These are phyloP conservation scores for Ceratocystis huliohia DNA, from an alignment of 2,329 filamentous ascomycete species.

Conservation along the genomic window DNA sequence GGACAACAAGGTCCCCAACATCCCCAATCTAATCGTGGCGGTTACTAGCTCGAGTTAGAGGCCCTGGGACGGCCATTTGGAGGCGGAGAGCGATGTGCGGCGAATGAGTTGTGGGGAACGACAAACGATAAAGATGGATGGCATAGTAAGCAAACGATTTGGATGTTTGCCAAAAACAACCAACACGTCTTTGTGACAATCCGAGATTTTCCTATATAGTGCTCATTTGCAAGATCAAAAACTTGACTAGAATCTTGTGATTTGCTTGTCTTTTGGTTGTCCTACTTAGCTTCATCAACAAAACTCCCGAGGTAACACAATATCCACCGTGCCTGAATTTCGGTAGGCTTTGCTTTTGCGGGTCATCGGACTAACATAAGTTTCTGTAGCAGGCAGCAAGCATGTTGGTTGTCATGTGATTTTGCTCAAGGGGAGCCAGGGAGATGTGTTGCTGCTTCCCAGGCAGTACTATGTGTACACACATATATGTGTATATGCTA, in stretches of 20 bases:
- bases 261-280: not conserved
- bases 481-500: no score
- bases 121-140: not conserved
- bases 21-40: constrained; percentile 27
- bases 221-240: not conserved
- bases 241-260: not conserved
- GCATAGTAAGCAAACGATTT: not conserved
- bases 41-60: constrained; percentile 30
- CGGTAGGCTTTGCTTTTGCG: not conserved
- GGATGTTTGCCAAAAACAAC: not conserved
- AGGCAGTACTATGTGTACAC: no score
- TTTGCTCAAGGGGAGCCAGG: not conserved
- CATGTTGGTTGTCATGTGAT: constrained; percentile 7
- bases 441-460: no score
- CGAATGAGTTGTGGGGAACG: not conserved
- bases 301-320: constrained; percentile 5
- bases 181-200: not conserved
- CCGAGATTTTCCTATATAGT: not conserved
- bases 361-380: constrained; percentile 9
- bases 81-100: not conserved
- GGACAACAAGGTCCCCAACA: constrained; percentile 5
- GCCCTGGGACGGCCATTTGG: not conserved
- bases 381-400: no score
- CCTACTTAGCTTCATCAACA: not conserved
- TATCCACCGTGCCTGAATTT: not conserved